Base-by-base conservation (phyloP, 495 filamentous ascomycete genomes). In the Neurospora hispaniola region DNA sequence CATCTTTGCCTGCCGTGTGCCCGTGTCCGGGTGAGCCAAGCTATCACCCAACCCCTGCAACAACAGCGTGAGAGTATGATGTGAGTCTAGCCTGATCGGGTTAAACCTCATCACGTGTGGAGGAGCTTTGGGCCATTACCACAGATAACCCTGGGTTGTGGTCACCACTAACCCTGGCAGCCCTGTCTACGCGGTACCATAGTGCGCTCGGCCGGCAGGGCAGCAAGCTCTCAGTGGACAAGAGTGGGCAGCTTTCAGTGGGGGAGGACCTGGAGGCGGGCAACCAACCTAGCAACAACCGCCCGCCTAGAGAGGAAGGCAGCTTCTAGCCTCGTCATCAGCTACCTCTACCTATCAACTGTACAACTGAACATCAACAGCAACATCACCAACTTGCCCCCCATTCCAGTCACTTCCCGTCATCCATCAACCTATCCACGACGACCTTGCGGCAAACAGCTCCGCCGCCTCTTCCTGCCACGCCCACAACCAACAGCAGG, bases 241-340 rank as follows among this genome's bases (percentile, higher is more conserved):
- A 2, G 40, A 40, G 18, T 42, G 23, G 70, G 27, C 70, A 44
- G 31, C 70, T 43, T 43, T n/a, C 70, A 71, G 41, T 23, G 38
- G 41, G 70, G 40, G 42, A 35, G 54, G 12, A 62, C 54, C 70
- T 46, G 23, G 39, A 38, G 70, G 23, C 70, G 43, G 40, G 70
- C 23, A 54, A 23, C 43, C 31, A 44, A 42, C 54, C 54, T 10
- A 66, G 54, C 14, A 71, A 31, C 71, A 69, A 38, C 39, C 35
- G 35, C 35, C 70, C 71, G 73, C 73, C 70, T 74, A 43, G 71
- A 70, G 73, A 38, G 35, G 35, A 81, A 80, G 80, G 80, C 81
- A 81, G 77, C 80, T 77, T 76, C 72, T 76, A 78, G 80, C 80
- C 79, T 81, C 80, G 80, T 82, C 80, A 82, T 81, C 81, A 79